Conservation (phyloP, 495 filamentous ascomycete genomes). For the Talaromyces proteolyticus region DNA sequence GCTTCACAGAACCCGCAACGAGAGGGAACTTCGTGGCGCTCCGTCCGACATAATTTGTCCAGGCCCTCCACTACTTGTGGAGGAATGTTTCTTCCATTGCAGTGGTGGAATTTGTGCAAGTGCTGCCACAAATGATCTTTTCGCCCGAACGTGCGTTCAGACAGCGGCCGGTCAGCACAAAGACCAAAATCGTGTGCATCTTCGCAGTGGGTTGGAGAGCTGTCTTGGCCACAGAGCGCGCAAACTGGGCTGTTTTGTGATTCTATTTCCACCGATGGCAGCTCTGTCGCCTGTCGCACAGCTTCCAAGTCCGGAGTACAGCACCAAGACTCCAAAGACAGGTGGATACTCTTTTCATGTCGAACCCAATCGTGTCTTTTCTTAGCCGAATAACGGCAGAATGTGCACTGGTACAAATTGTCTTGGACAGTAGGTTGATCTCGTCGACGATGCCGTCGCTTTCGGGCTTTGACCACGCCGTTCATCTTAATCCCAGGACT, state of each 20-base stretch:
- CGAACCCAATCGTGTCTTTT: slow-evolving; percentile 83
- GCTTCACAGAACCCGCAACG: slow-evolving; percentile 67
- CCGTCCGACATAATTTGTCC: slow-evolving; percentile 58
- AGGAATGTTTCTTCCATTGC: slow-evolving; percentile 50
- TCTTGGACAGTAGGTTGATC: slow-evolving; percentile 15
- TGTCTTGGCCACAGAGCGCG: slow-evolving; percentile 56
- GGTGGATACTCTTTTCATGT: slow-evolving; percentile 76
- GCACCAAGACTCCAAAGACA: slow-evolving; percentile 73
- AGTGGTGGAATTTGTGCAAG: slow-evolving; percentile 66
- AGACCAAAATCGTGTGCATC: slow-evolving; percentile 66
- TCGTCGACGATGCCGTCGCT: not conserved
- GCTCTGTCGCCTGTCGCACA: not conserved
- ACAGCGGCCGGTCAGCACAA: slow-evolving; percentile 58
- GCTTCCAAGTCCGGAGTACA: slow-evolving; percentile 45
- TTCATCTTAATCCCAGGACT: too few species aligned
- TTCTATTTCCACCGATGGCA: too few species aligned
- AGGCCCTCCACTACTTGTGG: slow-evolving; percentile 33
- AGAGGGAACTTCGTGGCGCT: slow-evolving; percentile 53
- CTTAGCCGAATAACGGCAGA: slow-evolving; percentile 74
- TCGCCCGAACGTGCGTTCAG: slow-evolving; percentile 70
- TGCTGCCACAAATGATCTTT: slow-evolving; percentile 85
- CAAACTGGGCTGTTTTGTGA: too few species aligned
- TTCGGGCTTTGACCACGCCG: slow-evolving; percentile 11
- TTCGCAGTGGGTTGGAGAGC: slow-evolving; percentile 55
- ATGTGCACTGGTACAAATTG: slow-evolving; percentile 67